Conservation (phyloP, 2,329 filamentous ascomycete genomes). For the Atkinsonella texensis region DNA sequence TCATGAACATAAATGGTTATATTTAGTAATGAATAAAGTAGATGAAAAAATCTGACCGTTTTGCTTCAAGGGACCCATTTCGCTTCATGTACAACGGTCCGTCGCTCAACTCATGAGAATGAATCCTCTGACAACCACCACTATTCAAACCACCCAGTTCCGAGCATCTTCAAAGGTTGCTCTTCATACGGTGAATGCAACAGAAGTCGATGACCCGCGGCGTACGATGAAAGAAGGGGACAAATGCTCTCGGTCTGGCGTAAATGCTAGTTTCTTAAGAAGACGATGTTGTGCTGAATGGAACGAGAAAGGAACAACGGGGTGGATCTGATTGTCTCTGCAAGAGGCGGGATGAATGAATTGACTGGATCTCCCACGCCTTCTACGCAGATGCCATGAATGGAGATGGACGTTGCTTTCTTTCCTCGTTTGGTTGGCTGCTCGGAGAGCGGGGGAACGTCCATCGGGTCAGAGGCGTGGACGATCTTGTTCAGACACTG, state of each 20-base stretch:
- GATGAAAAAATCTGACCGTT: not conserved
- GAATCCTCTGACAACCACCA: not conserved
- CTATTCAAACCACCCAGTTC: not conserved
- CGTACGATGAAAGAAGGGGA: no score
- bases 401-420: not conserved
- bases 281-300: not conserved
- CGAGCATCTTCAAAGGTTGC: no score
- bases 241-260: no score
- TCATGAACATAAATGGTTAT: not conserved
- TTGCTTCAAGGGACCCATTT: not conserved
- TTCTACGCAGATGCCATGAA: slow-evolving; percentile 18
- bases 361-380: slow-evolving; percentile 17
- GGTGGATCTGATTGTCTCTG: not conserved
- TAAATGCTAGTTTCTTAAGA: not conserved
- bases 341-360: not conserved
- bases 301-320: not conserved
- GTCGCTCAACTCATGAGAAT: not conserved
- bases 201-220: no score
- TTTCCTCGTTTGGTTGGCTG: not conserved
- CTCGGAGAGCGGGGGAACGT: not conserved
- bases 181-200: no score
- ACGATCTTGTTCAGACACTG: not conserved
- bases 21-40: not conserved
- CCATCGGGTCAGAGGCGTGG: not conserved
- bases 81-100: not conserved